Evolutionary conservation across 2,329 filamentous ascomycete species (phyloP).

Genomic region (Metarhizium brunneum): DNA sequence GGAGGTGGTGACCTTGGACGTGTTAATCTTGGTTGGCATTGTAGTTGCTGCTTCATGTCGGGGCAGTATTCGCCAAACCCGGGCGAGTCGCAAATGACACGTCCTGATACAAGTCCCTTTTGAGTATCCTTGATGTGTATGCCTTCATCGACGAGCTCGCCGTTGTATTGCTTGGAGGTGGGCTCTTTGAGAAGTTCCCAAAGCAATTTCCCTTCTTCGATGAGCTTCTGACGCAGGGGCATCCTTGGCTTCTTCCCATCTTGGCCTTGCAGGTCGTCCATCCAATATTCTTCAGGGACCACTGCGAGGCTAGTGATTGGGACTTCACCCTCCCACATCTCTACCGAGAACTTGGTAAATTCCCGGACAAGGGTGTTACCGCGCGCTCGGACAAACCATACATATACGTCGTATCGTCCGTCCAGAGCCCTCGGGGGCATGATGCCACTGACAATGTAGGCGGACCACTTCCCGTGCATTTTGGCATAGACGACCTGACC

Average conservation of each 20-base stretch:
- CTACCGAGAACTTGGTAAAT: too few species aligned
- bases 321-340: too few species aligned
- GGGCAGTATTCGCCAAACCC: background rate
- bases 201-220: constrained; percentile 32
- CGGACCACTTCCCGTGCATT: too few species aligned
- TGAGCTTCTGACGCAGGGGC: constrained; percentile 26
- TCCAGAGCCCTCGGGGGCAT: too few species aligned
- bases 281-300: constrained; percentile 33
- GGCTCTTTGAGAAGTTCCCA: constrained; percentile 38
- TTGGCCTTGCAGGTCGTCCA: constrained; percentile 23
- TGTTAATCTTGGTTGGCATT: background rate
- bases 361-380: too few species aligned
- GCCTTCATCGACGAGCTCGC: constrained; percentile 18
- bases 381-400: too few species aligned
- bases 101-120: constrained; percentile 28
- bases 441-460: too few species aligned
- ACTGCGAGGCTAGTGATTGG: too few species aligned
- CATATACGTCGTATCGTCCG: too few species aligned
- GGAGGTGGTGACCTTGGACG: background rate
- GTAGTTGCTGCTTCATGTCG: background rate
- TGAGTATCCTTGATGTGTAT: constrained; percentile 5
- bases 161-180: constrained; percentile 37
- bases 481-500: too few species aligned
- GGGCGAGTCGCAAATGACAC: constrained; percentile 29
- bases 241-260: constrained; percentile 10